Evolutionary conservation across 108 stramenopile species (phyloP).

Genomic region (Fragilaria crotonensis): DNA sequence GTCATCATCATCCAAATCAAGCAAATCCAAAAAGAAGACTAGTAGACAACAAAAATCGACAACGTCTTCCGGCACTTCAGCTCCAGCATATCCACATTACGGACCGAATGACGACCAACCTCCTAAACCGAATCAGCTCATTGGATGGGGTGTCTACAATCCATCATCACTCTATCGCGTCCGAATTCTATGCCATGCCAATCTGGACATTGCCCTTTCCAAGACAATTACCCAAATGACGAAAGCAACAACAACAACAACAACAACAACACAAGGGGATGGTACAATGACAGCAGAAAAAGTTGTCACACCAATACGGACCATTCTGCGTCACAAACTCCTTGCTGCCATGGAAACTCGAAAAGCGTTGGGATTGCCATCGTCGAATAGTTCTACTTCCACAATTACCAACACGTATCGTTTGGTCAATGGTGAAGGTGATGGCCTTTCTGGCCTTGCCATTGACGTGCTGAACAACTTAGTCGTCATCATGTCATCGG

Average conservation of each 20-base stretch:
- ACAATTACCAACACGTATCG: conserved; percentile 68
- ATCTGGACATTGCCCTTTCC: too few species aligned
- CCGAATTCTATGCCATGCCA: conserved; percentile 63
- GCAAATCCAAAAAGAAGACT: conserved; percentile 10
- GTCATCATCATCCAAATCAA: background rate
- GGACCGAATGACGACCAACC: conserved; percentile 7
- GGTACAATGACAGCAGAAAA: conserved; percentile 9
- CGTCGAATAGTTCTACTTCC: conserved; percentile 28
- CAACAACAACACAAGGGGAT: too few species aligned
- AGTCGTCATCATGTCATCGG: conserved; percentile 76
- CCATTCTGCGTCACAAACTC: conserved; percentile 50
- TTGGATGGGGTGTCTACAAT: conserved; percentile 83
- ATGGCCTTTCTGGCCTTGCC: conserved; percentile 84
- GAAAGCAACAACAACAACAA: too few species aligned
- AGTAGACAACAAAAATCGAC: conserved; percentile 11
- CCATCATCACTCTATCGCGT: conserved; percentile 76
- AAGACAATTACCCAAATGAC: conserved; percentile 12
- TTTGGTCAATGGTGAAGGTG: conserved; percentile 92
- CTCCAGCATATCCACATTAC: conserved; percentile 21
- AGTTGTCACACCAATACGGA: too few species aligned
- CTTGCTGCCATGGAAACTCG: conserved; percentile 48
- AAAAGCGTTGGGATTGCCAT: conserved; percentile 14
- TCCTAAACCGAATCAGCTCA: conserved; percentile 22
- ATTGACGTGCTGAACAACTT: conserved; percentile 79
- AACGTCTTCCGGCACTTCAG: too few species aligned